phyloP scores from a whole-genome alignment of 495 filamentous ascomycete genomes.

The Talaromyces proteolyticus region DNA sequence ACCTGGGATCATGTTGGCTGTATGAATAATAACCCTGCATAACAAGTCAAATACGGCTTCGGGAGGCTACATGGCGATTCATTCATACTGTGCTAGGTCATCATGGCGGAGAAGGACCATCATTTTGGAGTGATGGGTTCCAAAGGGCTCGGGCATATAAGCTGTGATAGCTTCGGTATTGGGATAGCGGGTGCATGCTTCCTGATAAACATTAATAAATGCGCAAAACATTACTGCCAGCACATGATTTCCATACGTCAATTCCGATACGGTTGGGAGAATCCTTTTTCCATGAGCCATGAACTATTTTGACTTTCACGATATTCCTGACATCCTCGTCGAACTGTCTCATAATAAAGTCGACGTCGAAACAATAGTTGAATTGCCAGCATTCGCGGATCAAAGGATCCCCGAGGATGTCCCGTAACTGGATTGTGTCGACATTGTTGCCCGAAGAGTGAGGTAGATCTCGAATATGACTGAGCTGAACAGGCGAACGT shows the following conservation, averaged over 20 bases:
- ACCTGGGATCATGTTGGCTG: conserved; percentile 77
- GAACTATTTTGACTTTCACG: conserved; percentile 69
- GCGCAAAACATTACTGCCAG: neutral
- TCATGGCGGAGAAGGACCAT: conserved; percentile 76
- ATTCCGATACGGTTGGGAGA: conserved; percentile 54
- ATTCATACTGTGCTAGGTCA: conserved; percentile 59
- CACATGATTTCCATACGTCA: conserved; percentile 39
- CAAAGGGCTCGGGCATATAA: conserved; percentile 80
- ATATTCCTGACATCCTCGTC: conserved; percentile 61
- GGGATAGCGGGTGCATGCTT: conserved; percentile 51
- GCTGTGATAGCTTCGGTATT: conserved; percentile 71
- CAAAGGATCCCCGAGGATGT: conserved; percentile 75
- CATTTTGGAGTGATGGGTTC: conserved; percentile 88
- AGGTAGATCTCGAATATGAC: conserved; percentile 60
- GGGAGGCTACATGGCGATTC: too few relatives aligned
- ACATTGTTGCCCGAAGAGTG: conserved; percentile 47
- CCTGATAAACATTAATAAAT: conserved; percentile 27
- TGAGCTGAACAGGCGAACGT: conserved; percentile 70
- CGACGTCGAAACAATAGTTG: conserved; percentile 79
- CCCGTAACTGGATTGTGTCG: conserved; percentile 59
- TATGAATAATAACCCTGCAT: conserved; percentile 70
- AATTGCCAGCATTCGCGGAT: conserved; percentile 88
- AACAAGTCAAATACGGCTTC: neutral
- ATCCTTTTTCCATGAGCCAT: conserved; percentile 83
- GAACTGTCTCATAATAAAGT: conserved; percentile 66